Conservation (phyloP, 106 monocot genomes). For the Amphibolis antarctica region DNA sequence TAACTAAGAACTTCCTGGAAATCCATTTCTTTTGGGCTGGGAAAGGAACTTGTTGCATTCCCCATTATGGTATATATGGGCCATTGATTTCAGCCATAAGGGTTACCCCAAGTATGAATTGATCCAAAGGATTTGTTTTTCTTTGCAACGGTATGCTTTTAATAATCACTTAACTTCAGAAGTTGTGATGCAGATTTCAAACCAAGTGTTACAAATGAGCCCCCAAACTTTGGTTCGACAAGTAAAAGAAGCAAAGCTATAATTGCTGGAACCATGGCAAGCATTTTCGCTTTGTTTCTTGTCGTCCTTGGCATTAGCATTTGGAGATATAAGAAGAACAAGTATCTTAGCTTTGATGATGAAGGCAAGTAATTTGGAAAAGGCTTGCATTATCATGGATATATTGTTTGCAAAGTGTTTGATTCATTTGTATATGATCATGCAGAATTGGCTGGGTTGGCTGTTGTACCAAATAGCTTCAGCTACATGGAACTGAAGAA, state of each 20-base stretch:
- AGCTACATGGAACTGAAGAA: conserved; percentile 5
- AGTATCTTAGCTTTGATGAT: neutral
- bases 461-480: neutral
- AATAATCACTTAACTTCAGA: neutral
- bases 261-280: conserved; percentile 6
- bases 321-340: neutral
- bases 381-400: neutral
- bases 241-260: conserved; percentile 5
- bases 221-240: neutral
- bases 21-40: conserved; percentile 27
- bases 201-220: conserved; percentile 14
- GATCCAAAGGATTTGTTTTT: neutral
- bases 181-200: conserved; percentile 16
- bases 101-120: conserved; percentile 10
- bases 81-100: conserved; percentile 20
- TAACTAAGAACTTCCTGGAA: conserved; percentile 23
- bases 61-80: conserved; percentile 11
- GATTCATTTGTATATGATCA: neutral
- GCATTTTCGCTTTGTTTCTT: conserved; percentile 2
- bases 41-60: conserved; percentile 23
- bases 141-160: neutral
- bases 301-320: neutral
- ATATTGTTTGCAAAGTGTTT: neutral
- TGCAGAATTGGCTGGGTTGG: conserved; percentile 4
- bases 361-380: conserved; percentile 9